Evolutionary conservation across 768 basidiomycete genomes (phyloP), one percentile per base, ranked within the genome.

Genomic region (Mycena alexandri): DNA sequence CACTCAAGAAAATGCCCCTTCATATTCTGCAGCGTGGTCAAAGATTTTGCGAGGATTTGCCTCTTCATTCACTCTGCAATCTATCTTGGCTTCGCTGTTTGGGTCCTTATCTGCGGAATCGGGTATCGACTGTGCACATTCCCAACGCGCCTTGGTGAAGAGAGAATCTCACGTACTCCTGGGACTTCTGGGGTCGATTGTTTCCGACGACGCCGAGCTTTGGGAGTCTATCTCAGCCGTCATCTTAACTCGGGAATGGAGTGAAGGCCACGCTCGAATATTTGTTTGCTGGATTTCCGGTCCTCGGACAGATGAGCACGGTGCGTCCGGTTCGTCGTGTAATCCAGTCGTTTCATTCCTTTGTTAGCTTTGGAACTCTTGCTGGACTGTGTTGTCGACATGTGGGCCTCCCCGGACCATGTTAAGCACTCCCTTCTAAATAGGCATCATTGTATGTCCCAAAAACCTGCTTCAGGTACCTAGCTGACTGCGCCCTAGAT

Each of bases 401-500:
- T 84, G 0, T 99, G 97, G 97, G 83, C 91, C 5, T 85, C 90
- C 24, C 78, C 88, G 2, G 91, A 92, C 51, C 92, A 95, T 73
- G 84, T 98, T 73, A 92, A 89, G 68, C 91, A 92, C 76, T 94
- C 94, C 0, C 79, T 93, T 24, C 81, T 95, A 9, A 85, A 87
- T 22, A 84, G 86, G 21, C 95, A 97, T 78, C 88, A 81, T 59
- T 94, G 94, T 95, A 78, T 68, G 91, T 82, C 1, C 34, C 61
- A 12, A 59, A 60, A 14, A 33, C 19, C n/a, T 21, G 41, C 42
- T n/a, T 11, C 51, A 50, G n/a, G 29, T 21, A 50, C 47, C 21
- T 19, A 60, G 63, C 53, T 59, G 41, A 66, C 17, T 59, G 50
- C 29, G 29, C n/a, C 54, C 44, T 72, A 98, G 96, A 93, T 75